Evolutionary conservation across 768 basidiomycete genomes (phyloP), one percentile per base, ranked within the genome.

Genomic region (Lactarius pseudohatsudake): DNA sequence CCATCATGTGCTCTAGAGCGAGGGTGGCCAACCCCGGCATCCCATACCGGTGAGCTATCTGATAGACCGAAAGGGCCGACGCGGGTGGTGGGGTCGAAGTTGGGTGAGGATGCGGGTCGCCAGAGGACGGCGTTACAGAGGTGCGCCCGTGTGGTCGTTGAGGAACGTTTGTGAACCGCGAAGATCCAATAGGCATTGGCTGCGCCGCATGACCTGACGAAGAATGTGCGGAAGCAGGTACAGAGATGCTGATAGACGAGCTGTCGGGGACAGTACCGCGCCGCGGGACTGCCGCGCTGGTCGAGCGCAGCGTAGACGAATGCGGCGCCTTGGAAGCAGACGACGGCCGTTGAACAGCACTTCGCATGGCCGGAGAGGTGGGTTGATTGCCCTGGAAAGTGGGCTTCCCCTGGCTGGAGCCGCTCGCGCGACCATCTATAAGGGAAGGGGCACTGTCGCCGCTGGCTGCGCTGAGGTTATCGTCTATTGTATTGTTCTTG

Each of bases 101-200:
- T 11, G 90, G 91, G 71, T 92, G 91, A 0, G 82, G 76, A 74
- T 93, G 89, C 3, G 91, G 90, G 72, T 92, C 91, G 13, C 81
- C 77, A 3, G 74, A 77, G 13, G 81, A 76, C 20, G 72, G 65
- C 15, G 77, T 61, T 1, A 74, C 63, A 16, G 77, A 62, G 10
- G 56, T 54, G 50, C 67, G 73, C 57, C 76, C 70, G 55, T 77
- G 77, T 26, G 78, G 77, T 60, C 84, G 79, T 62, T 77, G 77
- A 36, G 84, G 80, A 30, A 83, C 84, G 20, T 81, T 72, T 2
- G 84, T 80, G 71, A 84, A 84, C 64, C 81, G 82, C 4, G 82
- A 67, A 47, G 77, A 69, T 22, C 78, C 76, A 15, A 84, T 74
- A 22, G 81, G 75, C 3, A 80, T 75, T 34, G 81, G 71, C 67